A percentile compares a stretch with the other conserved stretches of the same genome.
phyloP scores from a whole-genome alignment of 345 rosid genomes.

The Raphanus sativus region DNA sequence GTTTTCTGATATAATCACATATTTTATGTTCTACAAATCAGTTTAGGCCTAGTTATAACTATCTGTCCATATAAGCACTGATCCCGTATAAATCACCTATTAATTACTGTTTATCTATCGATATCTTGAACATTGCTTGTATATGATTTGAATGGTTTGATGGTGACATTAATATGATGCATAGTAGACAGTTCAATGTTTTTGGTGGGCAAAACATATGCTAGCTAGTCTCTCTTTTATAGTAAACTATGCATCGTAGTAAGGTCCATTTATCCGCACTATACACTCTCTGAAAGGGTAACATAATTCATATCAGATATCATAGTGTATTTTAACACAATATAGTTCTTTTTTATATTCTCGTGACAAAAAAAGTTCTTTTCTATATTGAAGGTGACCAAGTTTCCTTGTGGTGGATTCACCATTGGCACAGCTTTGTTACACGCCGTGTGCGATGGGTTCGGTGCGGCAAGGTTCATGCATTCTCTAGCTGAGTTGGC shows the following conservation, averaged over 20 bases:
- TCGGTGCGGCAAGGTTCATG: not conserved
- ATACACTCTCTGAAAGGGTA: not conserved
- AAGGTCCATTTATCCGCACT: no score
- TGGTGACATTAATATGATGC: no score
- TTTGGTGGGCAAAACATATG: no score
- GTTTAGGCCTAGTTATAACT: no score
- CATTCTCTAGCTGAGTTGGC: not conserved
- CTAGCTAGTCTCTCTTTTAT: no score
- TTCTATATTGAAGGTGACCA: not conserved
- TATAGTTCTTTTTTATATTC: not conserved
- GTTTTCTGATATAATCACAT: not conserved
- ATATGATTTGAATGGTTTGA: no score
- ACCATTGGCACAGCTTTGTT: not conserved
- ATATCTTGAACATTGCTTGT: not conserved
- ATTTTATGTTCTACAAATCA: no score
- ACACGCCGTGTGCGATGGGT: not conserved
- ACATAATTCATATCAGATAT: not conserved
- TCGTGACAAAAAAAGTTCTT: not conserved
- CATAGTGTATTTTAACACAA: not conserved
- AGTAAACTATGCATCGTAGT: no score
- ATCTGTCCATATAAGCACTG: no score
- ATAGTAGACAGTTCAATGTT: no score
- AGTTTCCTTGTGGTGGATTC: not conserved
- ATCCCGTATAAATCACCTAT: no score
- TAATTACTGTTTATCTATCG: no score